phyloP scores from a whole-genome alignment of 768 basidiomycete genomes.

The Gautieria morchelliformis region DNA sequence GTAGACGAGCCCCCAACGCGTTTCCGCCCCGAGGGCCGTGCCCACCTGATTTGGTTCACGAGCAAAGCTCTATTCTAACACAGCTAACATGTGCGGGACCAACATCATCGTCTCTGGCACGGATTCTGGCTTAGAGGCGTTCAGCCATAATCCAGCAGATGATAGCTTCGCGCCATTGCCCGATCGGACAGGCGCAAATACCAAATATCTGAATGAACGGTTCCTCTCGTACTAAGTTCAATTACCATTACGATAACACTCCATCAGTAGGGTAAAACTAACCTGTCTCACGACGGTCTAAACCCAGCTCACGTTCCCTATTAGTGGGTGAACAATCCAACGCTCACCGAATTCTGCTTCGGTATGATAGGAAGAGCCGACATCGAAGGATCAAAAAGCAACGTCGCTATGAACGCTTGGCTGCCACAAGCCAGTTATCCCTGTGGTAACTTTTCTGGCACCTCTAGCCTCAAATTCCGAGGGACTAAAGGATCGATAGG shows the following conservation, averaged over 20 bases:
- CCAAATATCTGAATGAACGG: constrained; percentile 77
- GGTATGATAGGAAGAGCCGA: constrained; percentile 76
- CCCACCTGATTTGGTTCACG: constrained; percentile 55
- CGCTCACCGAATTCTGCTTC: constrained; percentile 73
- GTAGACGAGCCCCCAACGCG: too few relatives aligned
- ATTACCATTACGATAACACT: constrained; percentile 66
- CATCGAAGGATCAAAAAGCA: constrained; percentile 78
- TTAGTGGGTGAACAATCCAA: constrained; percentile 77
- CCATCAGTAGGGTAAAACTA: constrained; percentile 82
- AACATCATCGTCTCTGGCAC: constrained; percentile 67
- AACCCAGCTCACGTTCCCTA: constrained; percentile 77
- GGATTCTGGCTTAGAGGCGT: constrained; percentile 79
- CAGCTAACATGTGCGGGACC: constrained; percentile 56
- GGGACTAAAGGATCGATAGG: too few relatives aligned
- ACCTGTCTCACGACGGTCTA: constrained; percentile 80
- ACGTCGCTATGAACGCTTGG: too few relatives aligned
- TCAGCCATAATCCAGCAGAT: constrained; percentile 80
- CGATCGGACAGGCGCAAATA: constrained; percentile 72
- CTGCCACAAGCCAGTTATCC: too few relatives aligned
- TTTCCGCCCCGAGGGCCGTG: constrained; percentile 34
- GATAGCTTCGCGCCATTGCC: constrained; percentile 74
- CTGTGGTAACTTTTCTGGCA: too few relatives aligned
- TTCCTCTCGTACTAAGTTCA: constrained; percentile 79
- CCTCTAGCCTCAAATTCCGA: too few relatives aligned
- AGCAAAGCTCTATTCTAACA: constrained; percentile 62